A percentile compares a stretch with the other conserved stretches of the same genome.
Conservation (phyloP, 805 yeast genomes). For the Teunomyces stri region DNA sequence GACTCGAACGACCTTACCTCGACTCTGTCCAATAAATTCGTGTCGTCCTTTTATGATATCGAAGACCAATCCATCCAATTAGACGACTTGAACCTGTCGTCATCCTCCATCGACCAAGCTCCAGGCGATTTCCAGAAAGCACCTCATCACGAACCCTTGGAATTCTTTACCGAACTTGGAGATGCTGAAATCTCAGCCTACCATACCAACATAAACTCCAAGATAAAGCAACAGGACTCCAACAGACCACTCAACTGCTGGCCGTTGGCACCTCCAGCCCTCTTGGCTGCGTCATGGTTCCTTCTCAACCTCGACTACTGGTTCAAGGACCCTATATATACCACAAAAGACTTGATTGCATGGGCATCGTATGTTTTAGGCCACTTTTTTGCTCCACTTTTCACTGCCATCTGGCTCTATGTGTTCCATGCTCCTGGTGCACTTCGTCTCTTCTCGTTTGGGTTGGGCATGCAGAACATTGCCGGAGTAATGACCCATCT, state of each 20-base stretch:
- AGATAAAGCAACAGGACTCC: background rate
- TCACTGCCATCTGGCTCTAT: slow-evolving; percentile 61
- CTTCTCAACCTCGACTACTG: slow-evolving; percentile 45
- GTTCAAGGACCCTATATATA: slow-evolving; percentile 41
- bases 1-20: background rate
- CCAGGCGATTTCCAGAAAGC: slow-evolving; percentile 13
- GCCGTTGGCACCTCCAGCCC: slow-evolving; percentile 33
- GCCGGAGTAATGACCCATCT: slow-evolving; percentile 61
- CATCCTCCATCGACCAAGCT: background rate
- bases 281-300: slow-evolving; percentile 47
- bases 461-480: slow-evolving; percentile 60
- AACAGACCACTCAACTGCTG: slow-evolving; percentile 20
- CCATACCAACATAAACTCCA: slow-evolving; percentile 6
- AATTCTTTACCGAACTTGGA: slow-evolving; percentile 6
- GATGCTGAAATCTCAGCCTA: slow-evolving; percentile 2
- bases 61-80: slow-evolving; percentile 2
- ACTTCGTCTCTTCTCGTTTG: slow-evolving; percentile 49
- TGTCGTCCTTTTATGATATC: background rate
- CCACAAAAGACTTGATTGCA: slow-evolving; percentile 51
- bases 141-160: slow-evolving; percentile 6
- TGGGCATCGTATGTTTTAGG: slow-evolving; percentile 63
- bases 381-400: slow-evolving; percentile 59
- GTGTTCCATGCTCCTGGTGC: slow-evolving; percentile 69
- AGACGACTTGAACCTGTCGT: slow-evolving; percentile 1
- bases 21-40: background rate